Evolutionary conservation across 345 rosid species (phyloP), one percentile per base, ranked within the genome.

Genomic region (Erodium maritimum): DNA sequence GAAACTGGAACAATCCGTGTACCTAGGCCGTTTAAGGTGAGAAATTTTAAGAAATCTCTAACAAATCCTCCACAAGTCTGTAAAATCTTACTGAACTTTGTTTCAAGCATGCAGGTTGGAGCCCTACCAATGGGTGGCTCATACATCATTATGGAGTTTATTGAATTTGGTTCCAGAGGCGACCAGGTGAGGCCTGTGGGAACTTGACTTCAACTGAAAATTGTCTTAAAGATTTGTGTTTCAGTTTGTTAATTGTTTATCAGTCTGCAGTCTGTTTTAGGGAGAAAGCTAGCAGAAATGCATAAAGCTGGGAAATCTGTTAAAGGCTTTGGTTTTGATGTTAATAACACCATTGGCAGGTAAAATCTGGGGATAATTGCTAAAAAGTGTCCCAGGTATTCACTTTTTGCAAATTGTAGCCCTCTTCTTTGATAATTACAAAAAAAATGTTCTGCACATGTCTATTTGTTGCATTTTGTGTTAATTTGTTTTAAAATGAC

Each of bases 301-400:
- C 98, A 88, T 78, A 84, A 77, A 75, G 91, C 87, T 14, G 90
- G 90, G 37, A 88, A 79, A 71, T 81, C 96, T 9, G 71, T 70
- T 2, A 86, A 84, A 59, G 96, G 98, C 55, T 91, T 84, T 54
- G 96, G 98, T 20, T 91, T 91, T 66, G 83, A 85, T 52, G 93
- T 88, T 33, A 83, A 88, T 50, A 91, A 91, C 75, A 91, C 96
- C 51, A 76, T 91, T 75, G 98, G 98, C 69, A 91, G 98, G 97
- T 88, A 55, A 7, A 50, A 3, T 67, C 29, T 57, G 7, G 33
- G 33, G 33, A 2, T 2, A 25, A 25, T 25, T 2, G 33, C 33
- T n/a, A n/a, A n/a, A n/a, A n/a, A n/a, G n/a, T n/a, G n/a, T n/a
- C n/a, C n/a, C n/a, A n/a, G n/a, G n/a, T n/a, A n/a, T n/a, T n/a